Conservation (phyloP, 164 flowering plant species). For the Kalanchoe fedtschenkoi region DNA sequence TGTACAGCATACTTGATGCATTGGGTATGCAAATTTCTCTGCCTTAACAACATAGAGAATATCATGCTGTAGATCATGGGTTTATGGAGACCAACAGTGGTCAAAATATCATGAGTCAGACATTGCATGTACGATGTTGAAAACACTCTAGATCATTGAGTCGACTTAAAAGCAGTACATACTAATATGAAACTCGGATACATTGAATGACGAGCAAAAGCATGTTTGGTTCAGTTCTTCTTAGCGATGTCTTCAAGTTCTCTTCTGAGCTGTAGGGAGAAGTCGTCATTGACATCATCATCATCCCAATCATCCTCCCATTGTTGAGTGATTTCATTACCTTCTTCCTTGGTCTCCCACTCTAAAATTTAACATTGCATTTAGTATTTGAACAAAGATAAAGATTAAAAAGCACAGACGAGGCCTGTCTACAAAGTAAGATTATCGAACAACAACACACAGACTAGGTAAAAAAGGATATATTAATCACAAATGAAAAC, state of each 20-base stretch:
- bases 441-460: no score
- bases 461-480: no score
- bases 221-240: constrained; percentile 26
- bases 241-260: constrained; percentile 47
- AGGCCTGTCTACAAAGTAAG: no score
- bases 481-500: no score
- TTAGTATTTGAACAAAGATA: not conserved
- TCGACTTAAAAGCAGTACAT: not conserved
- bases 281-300: constrained; percentile 67
- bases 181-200: not conserved
- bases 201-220: not conserved
- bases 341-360: constrained; percentile 53
- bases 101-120: not conserved
- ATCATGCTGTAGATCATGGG: no score
- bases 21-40: no score
- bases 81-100: no score
- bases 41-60: no score
- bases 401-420: no score
- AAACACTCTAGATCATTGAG: not conserved
- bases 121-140: not conserved
- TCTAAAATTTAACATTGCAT: constrained; percentile 17
- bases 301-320: constrained; percentile 90
- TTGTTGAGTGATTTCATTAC: constrained; percentile 44
- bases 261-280: constrained; percentile 52
- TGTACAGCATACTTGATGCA: no score